These are phyloP conservation scores for Starmerella khaoyaiensis DNA, from an alignment of 805 yeast genomes.

Conservation along the genomic window DNA sequence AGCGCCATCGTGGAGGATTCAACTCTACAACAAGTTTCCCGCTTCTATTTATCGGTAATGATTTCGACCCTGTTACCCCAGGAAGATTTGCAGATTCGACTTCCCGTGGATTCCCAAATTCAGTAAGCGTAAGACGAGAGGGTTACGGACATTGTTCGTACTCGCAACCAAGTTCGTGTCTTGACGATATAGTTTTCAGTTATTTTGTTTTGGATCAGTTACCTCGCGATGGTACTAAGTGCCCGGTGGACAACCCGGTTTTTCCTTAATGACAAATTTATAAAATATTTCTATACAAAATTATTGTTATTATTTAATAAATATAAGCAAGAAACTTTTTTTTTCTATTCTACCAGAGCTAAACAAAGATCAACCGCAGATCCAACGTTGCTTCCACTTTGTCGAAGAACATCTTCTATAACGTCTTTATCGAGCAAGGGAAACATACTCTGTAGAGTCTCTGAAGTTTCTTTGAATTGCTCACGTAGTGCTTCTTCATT, in stretches of 20 bases:
- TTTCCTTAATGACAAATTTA: neutral
- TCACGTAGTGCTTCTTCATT: conserved; percentile 32
- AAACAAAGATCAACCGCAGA: conserved; percentile 57
- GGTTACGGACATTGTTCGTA: conserved; percentile 21
- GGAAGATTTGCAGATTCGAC: conserved; percentile 17
- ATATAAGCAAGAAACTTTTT: neutral
- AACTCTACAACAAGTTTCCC: conserved; percentile 9
- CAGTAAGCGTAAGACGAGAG: conserved; percentile 16
- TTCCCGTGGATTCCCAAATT: conserved; percentile 12
- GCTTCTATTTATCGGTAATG: conserved; percentile 17
- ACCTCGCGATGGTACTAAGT: conserved; percentile 14
- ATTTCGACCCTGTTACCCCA: conserved; percentile 22
- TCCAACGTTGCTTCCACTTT: conserved; percentile 56
- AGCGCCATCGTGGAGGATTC: conserved; percentile 5
- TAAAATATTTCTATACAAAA: neutral
- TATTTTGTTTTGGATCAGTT: conserved; percentile 16
- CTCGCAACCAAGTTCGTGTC: conserved; percentile 19
- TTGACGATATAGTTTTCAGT: conserved; percentile 6
- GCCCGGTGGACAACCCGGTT: conserved; percentile 9
- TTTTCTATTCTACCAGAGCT: conserved; percentile 20
- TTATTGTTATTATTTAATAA: neutral
- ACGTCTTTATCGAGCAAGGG: conserved; percentile 59
- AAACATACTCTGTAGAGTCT: conserved; percentile 50
- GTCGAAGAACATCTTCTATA: conserved; percentile 53
- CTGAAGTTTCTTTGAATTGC: conserved; percentile 34